phyloP scores from a whole-genome alignment of 192 early-diverging fungal species.

The Coemansia sp. region DNA sequence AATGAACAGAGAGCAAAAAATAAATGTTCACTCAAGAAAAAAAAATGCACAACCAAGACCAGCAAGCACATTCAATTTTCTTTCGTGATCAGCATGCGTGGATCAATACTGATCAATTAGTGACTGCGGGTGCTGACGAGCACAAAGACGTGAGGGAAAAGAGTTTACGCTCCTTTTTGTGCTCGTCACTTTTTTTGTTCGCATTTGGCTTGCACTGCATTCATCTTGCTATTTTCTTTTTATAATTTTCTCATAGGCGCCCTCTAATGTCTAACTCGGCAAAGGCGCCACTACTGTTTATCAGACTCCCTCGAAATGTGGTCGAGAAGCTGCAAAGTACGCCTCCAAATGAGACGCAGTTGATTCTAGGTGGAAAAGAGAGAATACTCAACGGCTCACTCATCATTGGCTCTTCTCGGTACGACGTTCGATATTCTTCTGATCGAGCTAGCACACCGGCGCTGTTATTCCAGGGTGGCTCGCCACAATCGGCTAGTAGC shows the following conservation, averaged over 20 bases:
- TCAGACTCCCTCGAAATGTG: conserved; percentile 42
- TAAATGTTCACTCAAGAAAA: background rate
- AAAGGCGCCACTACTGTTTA: conserved; percentile 31
- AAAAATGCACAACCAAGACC: background rate
- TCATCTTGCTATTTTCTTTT: background rate
- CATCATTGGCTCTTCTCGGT: conserved; percentile 16
- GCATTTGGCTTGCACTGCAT: conserved; percentile 4
- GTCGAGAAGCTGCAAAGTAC: conserved; percentile 34
- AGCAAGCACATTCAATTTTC: background rate
- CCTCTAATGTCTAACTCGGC: conserved; percentile 16
- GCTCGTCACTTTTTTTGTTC: background rate
- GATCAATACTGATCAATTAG: background rate
- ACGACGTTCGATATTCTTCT: conserved; percentile 46
- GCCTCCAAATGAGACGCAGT: conserved; percentile 18
- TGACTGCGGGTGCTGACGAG: background rate
- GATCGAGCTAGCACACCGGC: conserved; percentile 41
- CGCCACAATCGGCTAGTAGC: conserved; percentile 9
- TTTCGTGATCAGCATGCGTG: background rate
- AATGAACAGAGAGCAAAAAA: background rate
- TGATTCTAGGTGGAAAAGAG: conserved; percentile 50
- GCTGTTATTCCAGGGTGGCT: conserved; percentile 38
- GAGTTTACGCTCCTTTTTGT: background rate
- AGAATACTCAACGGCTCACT: conserved; percentile 35
- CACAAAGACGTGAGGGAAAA: background rate
- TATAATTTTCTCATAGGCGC: background rate